Evolutionary conservation across 2,329 filamentous ascomycete species (phyloP).

Genomic region (Cryphonectria parasitica): DNA sequence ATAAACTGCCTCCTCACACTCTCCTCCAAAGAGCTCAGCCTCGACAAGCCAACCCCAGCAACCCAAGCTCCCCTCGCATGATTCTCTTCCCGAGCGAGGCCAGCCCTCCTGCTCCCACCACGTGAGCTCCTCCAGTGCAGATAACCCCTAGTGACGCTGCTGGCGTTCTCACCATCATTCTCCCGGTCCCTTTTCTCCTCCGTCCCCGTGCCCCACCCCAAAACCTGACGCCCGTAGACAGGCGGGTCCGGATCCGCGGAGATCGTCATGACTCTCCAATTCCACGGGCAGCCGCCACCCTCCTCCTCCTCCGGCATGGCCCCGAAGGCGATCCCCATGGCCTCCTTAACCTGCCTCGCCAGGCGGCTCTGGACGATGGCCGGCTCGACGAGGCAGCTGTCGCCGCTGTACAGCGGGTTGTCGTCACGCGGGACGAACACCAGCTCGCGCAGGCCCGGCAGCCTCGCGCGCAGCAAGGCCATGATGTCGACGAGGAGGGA

Average conservation of each 20-base stretch:
- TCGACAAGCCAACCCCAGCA: background rate
- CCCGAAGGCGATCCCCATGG: slow-evolving; percentile 40
- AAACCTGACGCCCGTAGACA: slow-evolving; percentile 29
- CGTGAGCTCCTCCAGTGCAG: background rate
- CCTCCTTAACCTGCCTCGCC: slow-evolving; percentile 41
- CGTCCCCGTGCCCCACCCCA: slow-evolving; percentile 29
- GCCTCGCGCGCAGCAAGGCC: slow-evolving; percentile 41
- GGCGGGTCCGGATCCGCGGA: slow-evolving; percentile 30
- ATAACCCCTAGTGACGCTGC: background rate
- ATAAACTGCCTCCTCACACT: slow-evolving; percentile 23
- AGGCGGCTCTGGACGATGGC: slow-evolving; percentile 41
- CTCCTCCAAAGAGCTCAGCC: slow-evolving; percentile 24
- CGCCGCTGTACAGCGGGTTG: slow-evolving; percentile 39
- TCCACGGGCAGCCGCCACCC: slow-evolving; percentile 32
- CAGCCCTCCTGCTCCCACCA: background rate
- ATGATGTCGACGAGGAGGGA: slow-evolving; percentile 47
- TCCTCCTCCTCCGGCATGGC: slow-evolving; percentile 26
- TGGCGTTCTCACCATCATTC: background rate
- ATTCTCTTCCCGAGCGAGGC: background rate
- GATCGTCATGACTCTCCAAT: slow-evolving; percentile 44
- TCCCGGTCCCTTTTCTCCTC: background rate
- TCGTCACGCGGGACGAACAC: slow-evolving; percentile 49
- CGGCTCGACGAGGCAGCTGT: slow-evolving; percentile 37
- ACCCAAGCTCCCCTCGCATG: background rate
- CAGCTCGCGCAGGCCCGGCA: slow-evolving; percentile 47